A percentile compares a stretch with the other conserved stretches of the same genome.
Conservation (phyloP, 2,329 filamentous ascomycete species). For the Aspergillus tubingensis region DNA sequence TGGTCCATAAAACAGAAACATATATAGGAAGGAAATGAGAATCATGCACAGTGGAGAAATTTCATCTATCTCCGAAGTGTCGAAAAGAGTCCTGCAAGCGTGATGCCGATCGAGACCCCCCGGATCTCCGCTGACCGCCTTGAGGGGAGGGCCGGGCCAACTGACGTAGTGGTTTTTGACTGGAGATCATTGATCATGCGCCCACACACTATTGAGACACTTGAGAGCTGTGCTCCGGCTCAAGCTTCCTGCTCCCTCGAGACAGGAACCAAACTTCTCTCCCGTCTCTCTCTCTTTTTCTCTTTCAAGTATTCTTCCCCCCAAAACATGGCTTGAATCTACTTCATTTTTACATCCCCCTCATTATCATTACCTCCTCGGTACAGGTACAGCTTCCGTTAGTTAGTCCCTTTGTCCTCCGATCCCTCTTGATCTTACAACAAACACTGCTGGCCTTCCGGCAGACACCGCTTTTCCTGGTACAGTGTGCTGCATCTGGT, state of each 20-base stretch:
- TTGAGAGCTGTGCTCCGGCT: neutral
- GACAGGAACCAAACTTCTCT: neutral
- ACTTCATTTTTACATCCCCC: conserved; percentile 2
- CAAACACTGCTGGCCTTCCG: neutral
- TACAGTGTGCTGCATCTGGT: neutral
- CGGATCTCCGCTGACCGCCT: conserved; percentile 15
- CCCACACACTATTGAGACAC: neutral
- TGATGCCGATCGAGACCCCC: conserved; percentile 5
- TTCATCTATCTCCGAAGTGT: too few relatives aligned
- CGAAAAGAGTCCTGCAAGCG: too few relatives aligned
- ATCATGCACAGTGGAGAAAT: too few relatives aligned
- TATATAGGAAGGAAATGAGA: neutral
- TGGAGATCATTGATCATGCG: neutral
- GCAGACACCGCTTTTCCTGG: conserved; percentile 15
- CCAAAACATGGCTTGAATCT: conserved; percentile 4
- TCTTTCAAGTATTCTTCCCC: neutral
- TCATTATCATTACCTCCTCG: neutral
- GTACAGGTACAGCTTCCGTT: neutral
- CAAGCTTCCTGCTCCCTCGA: neutral
- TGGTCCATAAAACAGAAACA: neutral
- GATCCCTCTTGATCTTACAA: neutral
- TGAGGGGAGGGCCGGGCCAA: conserved; percentile 2
- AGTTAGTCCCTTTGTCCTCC: neutral
- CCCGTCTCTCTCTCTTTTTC: too few relatives aligned
- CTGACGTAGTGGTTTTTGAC: neutral